A percentile compares a stretch with the other conserved stretches of the same genome.
phyloP scores from a whole-genome alignment of 768 basidiomycete genomes.

The Agaricus blazei region DNA sequence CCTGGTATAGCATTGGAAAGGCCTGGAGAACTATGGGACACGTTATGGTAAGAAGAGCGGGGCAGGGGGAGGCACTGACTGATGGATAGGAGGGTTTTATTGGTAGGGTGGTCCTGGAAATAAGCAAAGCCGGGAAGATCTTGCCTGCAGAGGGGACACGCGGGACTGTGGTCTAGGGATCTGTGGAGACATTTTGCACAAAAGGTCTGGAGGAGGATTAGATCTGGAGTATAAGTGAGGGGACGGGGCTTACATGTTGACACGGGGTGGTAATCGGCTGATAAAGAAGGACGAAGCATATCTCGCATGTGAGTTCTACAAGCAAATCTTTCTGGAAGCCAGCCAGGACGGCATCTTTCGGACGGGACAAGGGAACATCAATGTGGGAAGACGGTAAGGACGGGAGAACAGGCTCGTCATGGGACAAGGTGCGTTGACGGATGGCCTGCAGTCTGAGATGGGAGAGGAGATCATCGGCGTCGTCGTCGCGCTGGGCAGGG shows the following conservation, averaged over 20 bases:
- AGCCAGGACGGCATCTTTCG: conserved; percentile 21
- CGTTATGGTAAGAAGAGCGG: not conserved
- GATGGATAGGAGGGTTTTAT: conserved; percentile 66
- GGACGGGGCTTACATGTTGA: conserved; percentile 68
- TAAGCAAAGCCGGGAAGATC: conserved; percentile 70
- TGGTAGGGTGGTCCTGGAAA: conserved; percentile 76
- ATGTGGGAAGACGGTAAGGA: conserved; percentile 11
- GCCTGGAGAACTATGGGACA: conserved; percentile 54
- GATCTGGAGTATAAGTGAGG: conserved; percentile 10
- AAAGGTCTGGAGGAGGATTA: conserved; percentile 59
- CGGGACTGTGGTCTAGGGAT: conserved; percentile 76
- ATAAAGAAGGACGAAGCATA: conserved; percentile 80
- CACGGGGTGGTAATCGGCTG: conserved; percentile 92
- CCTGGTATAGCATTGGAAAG: conserved; percentile 62
- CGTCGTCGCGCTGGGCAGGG: conserved; percentile 15
- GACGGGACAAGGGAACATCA: conserved; percentile 13
- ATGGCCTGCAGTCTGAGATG: conserved; percentile 29
- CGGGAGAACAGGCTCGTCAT: conserved; percentile 25
- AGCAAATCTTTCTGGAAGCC: conserved; percentile 59
- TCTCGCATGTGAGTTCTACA: conserved; percentile 80
- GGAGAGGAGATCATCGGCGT: conserved; percentile 28
- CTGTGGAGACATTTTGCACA: conserved; percentile 87
- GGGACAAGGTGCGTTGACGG: conserved; percentile 24
- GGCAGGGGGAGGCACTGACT: conserved; percentile 36
- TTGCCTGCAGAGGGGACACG: conserved; percentile 86